Evolutionary conservation across 2,329 filamentous ascomycete species (phyloP).

Genomic region (Stemphylium beticola): DNA sequence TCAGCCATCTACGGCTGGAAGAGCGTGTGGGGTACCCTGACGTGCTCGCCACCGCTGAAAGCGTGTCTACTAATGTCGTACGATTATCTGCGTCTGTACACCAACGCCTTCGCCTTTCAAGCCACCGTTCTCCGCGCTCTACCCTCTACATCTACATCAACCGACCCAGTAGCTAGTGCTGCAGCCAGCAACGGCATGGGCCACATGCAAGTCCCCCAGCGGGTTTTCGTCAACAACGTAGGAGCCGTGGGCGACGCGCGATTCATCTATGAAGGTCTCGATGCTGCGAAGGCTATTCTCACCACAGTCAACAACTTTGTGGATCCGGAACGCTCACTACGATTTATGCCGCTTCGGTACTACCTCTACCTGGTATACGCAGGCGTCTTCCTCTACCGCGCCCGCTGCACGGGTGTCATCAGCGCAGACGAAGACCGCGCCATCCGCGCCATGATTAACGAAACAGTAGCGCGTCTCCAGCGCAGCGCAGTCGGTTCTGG

Average conservation of each 20-base stretch:
- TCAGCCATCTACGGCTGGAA: slow-evolving; percentile 74
- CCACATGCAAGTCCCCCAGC: slow-evolving; percentile 47
- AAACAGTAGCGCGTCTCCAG: slow-evolving; percentile 53
- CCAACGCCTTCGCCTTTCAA: slow-evolving; percentile 78
- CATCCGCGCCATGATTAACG: slow-evolving; percentile 55
- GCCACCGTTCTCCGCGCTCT: slow-evolving; percentile 63
- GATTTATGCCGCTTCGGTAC: slow-evolving; percentile 57
- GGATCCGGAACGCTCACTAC: slow-evolving; percentile 54
- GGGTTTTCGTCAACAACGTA: slow-evolving; percentile 58
- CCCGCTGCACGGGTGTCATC: slow-evolving; percentile 57
- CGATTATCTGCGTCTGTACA: slow-evolving; percentile 75
- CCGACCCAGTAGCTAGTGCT: slow-evolving; percentile 7
- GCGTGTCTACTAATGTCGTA: slow-evolving; percentile 72
- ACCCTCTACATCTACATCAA: slow-evolving; percentile 32
- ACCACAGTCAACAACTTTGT: slow-evolving; percentile 60
- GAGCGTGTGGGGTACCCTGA: slow-evolving; percentile 69
- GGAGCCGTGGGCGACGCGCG: slow-evolving; percentile 56
- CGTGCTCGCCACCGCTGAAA: slow-evolving; percentile 70
- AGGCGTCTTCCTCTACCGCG: slow-evolving; percentile 57
- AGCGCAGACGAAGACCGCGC: slow-evolving; percentile 55
- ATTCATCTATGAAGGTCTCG: slow-evolving; percentile 59
- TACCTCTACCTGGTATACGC: slow-evolving; percentile 58
- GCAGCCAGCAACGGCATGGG: slow-evolving; percentile 3
- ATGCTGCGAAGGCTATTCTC: slow-evolving; percentile 57
- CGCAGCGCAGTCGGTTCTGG: slow-evolving; percentile 49